These are phyloP conservation scores for Paratrimastix pyriformis DNA, from an alignment of 78 protist genomes.

Conservation along the genomic window DNA sequence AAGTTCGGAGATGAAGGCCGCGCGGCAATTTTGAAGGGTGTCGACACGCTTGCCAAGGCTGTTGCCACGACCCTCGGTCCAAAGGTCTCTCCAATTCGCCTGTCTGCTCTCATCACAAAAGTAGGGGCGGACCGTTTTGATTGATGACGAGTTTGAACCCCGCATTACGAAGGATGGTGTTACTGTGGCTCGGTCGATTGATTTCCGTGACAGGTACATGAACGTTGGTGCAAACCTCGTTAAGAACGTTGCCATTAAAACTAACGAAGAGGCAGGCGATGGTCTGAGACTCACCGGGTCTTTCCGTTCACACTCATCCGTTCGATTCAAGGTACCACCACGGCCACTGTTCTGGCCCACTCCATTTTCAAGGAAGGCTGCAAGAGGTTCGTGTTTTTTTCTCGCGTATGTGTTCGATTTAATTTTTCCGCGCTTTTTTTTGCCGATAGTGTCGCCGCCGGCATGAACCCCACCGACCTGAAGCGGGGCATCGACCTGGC, in stretches of 20 bases:
- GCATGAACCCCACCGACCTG: slow-evolving; percentile 95
- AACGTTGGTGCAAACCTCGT: slow-evolving; percentile 95
- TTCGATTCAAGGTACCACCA: slow-evolving; percentile 98
- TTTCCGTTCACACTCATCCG: no score
- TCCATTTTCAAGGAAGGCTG: slow-evolving; percentile 89
- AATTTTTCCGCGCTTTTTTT: no score
- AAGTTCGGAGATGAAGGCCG: slow-evolving; percentile 80
- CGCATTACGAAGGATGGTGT: slow-evolving; percentile 99
- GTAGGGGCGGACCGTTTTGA: slow-evolving; percentile 90
- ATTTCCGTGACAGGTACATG: slow-evolving; percentile 70
- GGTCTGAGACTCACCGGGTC: no score
- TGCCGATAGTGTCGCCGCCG: slow-evolving; percentile 96
- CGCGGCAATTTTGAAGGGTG: slow-evolving; percentile 72
- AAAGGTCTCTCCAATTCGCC: slow-evolving; percentile 35
- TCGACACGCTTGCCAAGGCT: slow-evolving; percentile 85
- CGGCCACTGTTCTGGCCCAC: slow-evolving; percentile 91
- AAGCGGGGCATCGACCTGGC: slow-evolving; percentile 86
- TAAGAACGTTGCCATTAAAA: slow-evolving; percentile 83
- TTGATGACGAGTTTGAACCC: slow-evolving; percentile 93
- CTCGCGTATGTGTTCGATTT: no score
- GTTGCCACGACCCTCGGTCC: slow-evolving; percentile 97
- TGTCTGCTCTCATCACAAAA: background rate
- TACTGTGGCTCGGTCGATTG: slow-evolving; percentile 94
- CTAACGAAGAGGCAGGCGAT: slow-evolving; percentile 95
- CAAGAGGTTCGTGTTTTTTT: no score